Evolutionary conservation across 441 rosid genomes (phyloP).

Genomic region (Kokia cookei): DNA sequence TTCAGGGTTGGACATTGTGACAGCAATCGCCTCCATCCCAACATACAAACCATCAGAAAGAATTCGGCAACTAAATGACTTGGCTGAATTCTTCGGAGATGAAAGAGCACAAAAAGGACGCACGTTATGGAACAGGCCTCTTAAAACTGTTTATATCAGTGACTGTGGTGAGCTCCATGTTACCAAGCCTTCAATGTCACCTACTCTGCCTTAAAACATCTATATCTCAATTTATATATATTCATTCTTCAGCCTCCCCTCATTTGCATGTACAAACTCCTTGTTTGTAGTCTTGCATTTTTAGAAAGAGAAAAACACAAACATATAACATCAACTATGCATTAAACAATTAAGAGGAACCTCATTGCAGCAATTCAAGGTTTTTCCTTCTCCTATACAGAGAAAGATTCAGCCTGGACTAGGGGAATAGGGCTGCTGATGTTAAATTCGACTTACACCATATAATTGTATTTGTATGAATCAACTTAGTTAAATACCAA

Average conservation of each 20-base stretch:
- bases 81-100: conserved; percentile 73
- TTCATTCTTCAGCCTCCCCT: background rate
- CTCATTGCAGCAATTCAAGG: too few species aligned
- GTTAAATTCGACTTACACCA: too few species aligned
- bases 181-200: conserved; percentile 62
- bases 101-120: conserved; percentile 81
- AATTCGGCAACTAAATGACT: conserved; percentile 60
- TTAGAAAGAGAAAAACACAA: too few species aligned
- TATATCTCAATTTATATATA: background rate
- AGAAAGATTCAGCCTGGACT: too few species aligned
- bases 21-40: conserved; percentile 64
- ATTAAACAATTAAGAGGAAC: too few species aligned
- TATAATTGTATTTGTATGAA: too few species aligned
- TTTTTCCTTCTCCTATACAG: too few species aligned
- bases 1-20: conserved; percentile 76
- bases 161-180: conserved; percentile 79
- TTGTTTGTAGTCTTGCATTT: too few species aligned
- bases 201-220: conserved; percentile 34
- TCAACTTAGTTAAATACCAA: too few species aligned
- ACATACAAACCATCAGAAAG: conserved; percentile 67
- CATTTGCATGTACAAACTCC: background rate
- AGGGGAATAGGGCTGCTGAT: too few species aligned
- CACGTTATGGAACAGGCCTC: conserved; percentile 67
- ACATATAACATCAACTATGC: too few species aligned
- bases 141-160: conserved; percentile 63